Base-by-base conservation (phyloP, 2,329 filamentous ascomycete species). In the Fusarium bactridioides region DNA sequence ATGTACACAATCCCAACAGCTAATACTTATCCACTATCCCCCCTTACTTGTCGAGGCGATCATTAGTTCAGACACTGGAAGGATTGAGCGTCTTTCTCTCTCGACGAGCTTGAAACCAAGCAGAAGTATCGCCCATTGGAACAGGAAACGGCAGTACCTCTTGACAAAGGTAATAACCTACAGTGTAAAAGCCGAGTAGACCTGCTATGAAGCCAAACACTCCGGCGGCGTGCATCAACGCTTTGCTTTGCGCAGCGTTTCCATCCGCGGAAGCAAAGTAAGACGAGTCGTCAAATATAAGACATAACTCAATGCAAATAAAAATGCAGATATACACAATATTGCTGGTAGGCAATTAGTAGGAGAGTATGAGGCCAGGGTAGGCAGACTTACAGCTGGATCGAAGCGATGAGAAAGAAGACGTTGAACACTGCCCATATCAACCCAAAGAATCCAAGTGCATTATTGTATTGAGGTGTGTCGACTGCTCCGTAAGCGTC, bases 391-490 rank as follows among this genome's bases (percentile, higher is more conserved):
- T 58, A 73, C 75, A 74, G 61, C 25, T 71, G 61, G 15, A 74
- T 45, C 3, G 70, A 73, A 13, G 71, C 74, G 55, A 78, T 73
- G 21, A 78, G 67, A 61, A 78, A 78, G 47, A 78, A 78, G 5
- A 74, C 37, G n/a, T 78, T 76, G n/a, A 78, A 65, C 3, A 78
- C 76, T 15, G 65, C 75, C 76, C 73, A 78, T n/a, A 78, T 53
- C 13, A 78, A 45, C 18, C 77, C 58, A n/a, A 76, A 79, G 47
- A 78, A 77, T 1, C 75, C 77, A 23, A 78, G 59, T 3, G 77
- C 75, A 38, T 77, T 79, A 18, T 78, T 76, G 58, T 69, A 77
- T 43, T 67, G 27, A 11, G 64, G 53, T 6, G 47, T 45, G 13
- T 41, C 18, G 5, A 13, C 40, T 21, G 73, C 77, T 8, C 77